Evolutionary conservation across 2,329 filamentous ascomycete species (phyloP), one percentile per base, ranked within the genome.

Genomic region (Stagonosporopsis rhizophila): DNA sequence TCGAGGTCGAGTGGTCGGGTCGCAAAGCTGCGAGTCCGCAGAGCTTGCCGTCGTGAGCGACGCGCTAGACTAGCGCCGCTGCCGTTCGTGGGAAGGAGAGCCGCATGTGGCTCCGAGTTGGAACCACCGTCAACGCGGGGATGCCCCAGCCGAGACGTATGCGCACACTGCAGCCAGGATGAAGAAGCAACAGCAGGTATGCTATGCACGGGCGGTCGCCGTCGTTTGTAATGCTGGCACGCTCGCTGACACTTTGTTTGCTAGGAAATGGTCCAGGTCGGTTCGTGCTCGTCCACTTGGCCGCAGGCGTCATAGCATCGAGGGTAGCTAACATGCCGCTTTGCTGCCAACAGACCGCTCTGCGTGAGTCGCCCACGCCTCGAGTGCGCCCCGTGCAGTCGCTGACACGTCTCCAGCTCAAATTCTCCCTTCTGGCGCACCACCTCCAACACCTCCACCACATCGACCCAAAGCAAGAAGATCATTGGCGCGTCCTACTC

Each of bases 231-330:
- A 1, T 22, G 2, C 17, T 25, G 28, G 34, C 20, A 49, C 32
- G 19, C 58, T 44, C 60, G 60, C 71, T 73, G 58, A 74, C 60
- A 52, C 56, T 3, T 19, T 15, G 22, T 45, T 19, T 12, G 28
- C 6, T 82, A 98, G 92, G 95, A 99, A 85, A 99, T 99, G 95
- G 91, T 97, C 69, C 94, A 99, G 89, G 93, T 99, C 83, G 94
- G 95, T 98, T 89, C 84, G 88, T 89, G 66, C 60, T 64, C 58
- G 58, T 56, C 50, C 65, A 59, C 62, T 59, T 46, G 39, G 48
- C 48, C 55, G 35, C 63, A 62, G 58, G 60, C 63, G 60, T 69
- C 67, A 67, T 61, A 44, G 56, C 65, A 66, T 60, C 47, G 46
- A 58, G 61, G 62, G 61, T 60, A 73, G 75, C 77, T 80, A 76